Base-by-base conservation (phyloP, 805 yeast species). In the Clavispora fructus region DNA sequence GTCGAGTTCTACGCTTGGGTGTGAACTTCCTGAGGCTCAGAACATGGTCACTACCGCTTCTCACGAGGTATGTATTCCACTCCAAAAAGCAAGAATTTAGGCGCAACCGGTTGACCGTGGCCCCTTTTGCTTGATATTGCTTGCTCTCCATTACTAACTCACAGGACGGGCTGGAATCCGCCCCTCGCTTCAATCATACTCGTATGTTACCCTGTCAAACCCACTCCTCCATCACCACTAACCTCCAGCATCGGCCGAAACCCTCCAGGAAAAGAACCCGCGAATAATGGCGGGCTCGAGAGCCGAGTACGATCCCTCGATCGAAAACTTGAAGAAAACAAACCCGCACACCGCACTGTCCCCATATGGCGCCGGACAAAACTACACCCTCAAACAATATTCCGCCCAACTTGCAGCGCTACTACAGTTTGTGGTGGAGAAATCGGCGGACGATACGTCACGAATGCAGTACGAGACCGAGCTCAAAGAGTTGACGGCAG, bases 371-470 rank as follows among this genome's bases (percentile, higher is more conserved):
- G 2, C 19, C 14, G 32, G 10, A 14, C 19, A 14, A 14, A 32
- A 7, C 37, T 17, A 17, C 37, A 16, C 37, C n/a, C 37, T 33
- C 23, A 33, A 33, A 30, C 42, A 54, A 11, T 68, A 68, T 48
- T 68, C 74, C n/a, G 52, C 52, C 4, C 62, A 60, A 31, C 57
- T 71, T 37, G 53, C 43, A 40, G 68, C 66, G 35, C 47, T 69
- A 6, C 51, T 71, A 29, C 56, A 58, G 17, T 49, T 66, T 9
- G 51, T 70, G 29, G 51, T 50, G 17, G 67, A 64, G 14, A 66
- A 64, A 35, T 46, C 57, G 17, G 42, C 63, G 10, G 68, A 65
- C 44, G 71, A 69, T 27, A 54, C 55, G 16, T 35, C 62, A 4
- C 50, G 70, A 26, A 60, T 62, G 26, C 55, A 61, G 13, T 55